A percentile compares a stretch with the other conserved stretches of the same genome.
Evolutionary conservation across 148 eudicot species (phyloP).

Genomic region (Fagopyrum homotropicum): DNA sequence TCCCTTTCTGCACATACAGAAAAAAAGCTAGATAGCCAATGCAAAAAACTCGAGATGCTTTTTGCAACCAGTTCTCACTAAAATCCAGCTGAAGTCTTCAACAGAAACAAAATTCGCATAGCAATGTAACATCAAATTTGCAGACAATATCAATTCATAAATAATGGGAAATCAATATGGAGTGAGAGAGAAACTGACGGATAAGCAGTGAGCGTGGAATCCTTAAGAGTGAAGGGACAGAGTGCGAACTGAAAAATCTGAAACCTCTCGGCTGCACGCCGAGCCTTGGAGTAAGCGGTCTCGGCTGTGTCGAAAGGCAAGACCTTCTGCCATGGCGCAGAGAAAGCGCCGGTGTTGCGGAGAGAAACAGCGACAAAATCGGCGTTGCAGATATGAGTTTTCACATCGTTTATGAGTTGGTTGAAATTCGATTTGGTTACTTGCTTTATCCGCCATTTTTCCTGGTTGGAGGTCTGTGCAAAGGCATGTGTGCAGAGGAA

Average conservation of each 20-base stretch:
- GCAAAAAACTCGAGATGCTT: background rate
- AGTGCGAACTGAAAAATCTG: conserved; percentile 80
- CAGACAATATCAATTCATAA: background rate
- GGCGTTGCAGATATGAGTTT: conserved; percentile 32
- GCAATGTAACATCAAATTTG: background rate
- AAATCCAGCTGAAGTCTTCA: background rate
- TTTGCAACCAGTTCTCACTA: background rate
- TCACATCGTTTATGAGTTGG: conserved; percentile 35
- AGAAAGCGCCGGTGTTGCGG: conserved; percentile 68
- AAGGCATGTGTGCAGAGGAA: background rate
- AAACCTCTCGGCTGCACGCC: conserved; percentile 60
- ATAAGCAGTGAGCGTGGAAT: conserved; percentile 57
- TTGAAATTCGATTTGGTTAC: conserved; percentile 68
- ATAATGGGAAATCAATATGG: background rate
- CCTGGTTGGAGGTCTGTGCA: background rate
- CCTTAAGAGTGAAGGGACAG: conserved; percentile 65
- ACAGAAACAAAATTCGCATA: background rate
- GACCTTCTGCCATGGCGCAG: conserved; percentile 72
- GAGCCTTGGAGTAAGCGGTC: conserved; percentile 66
- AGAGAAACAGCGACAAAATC: conserved; percentile 70
- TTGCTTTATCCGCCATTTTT: conserved; percentile 58
- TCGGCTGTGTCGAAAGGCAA: conserved; percentile 59
- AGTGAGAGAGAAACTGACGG: conserved; percentile 42
- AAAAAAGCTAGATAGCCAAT: background rate
- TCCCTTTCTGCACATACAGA: background rate